Evolutionary conservation across 2,329 filamentous ascomycete genomes (phyloP), one percentile per base, ranked within the genome.

Genomic region (Drechslera avenae): DNA sequence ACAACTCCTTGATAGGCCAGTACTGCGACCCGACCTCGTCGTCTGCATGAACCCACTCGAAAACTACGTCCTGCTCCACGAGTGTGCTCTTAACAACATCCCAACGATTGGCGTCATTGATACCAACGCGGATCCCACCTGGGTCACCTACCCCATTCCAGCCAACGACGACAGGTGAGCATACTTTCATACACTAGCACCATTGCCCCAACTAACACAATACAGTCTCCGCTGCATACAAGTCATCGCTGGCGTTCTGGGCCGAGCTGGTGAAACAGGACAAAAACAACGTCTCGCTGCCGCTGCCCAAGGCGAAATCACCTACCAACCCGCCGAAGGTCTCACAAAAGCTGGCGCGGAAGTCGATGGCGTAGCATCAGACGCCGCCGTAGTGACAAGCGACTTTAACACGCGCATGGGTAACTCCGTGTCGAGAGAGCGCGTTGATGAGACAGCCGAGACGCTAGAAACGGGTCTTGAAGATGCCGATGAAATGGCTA

Each of bases 71-170:
- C 72, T 97, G 72, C 79, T 99, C 67, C 91, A 94, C 74, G 94
- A 99, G 79, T 97, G 94, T 73, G 90, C 88, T 0, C 73, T 91
- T 50, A 88, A 90, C 71, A 90, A 88, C 67, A 89, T 99, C 50
- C 94, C 94, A 1, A 97, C 94, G 0, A 94, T 99, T 66, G 94
- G 93, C 39, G 82, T 99, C 50, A 88, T 97, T 61, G 94, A 99
- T 74, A 97, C 94, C 1, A 89, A 99, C 73, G 87, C 86, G 2
- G 89, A 97, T 74, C 90, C 94, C 0, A 90, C 90, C 0, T 93
- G 90, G 85, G 91, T 97, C 42, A 97, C 94, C 3, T 99, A 99
- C 71, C 89, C 90, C 12, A 97, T 99, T 62, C 94, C 94, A 2
- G 91, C 91, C 42, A 99, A 99, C 73, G 94, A 99, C 70, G 94